phyloP scores from a whole-genome alignment of 2,329 filamentous ascomycete species.

The Rutstroemia sydowiana region DNA sequence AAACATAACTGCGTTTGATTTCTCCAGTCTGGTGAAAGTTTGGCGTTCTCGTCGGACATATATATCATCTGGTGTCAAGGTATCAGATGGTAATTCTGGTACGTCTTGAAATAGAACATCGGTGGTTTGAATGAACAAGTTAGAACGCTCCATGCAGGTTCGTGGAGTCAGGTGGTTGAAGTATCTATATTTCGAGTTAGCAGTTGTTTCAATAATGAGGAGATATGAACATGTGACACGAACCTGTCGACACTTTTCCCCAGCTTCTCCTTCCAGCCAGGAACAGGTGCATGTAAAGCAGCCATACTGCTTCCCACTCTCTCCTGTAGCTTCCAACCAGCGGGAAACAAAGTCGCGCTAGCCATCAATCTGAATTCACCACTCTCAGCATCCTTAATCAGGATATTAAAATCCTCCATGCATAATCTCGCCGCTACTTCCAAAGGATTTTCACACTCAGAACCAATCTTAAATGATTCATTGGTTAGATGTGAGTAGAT shows the following conservation, averaged over 20 bases:
- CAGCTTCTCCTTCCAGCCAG: conserved; percentile 42
- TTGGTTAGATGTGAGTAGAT: conserved; percentile 36
- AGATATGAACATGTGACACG: conserved; percentile 13
- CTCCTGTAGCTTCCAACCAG: conserved; percentile 42
- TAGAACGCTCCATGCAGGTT: conserved; percentile 41
- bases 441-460: conserved; percentile 35
- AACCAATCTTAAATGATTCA: conserved; percentile 36
- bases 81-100: conserved; percentile 30
- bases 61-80: conserved; percentile 30
- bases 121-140: conserved; percentile 43
- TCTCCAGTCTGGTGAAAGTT: conserved; percentile 40
- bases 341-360: conserved; percentile 45
- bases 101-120: conserved; percentile 39
- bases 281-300: conserved; percentile 39
- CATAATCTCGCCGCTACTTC: conserved; percentile 42
- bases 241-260: conserved; percentile 37
- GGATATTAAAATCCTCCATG: conserved; percentile 45
- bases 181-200: conserved; percentile 29
- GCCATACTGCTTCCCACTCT: conserved; percentile 43
- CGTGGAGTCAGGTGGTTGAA: conserved; percentile 37
- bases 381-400: conserved; percentile 37
- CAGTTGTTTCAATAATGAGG: neutral
- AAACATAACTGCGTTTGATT: conserved; percentile 39
- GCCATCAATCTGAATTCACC: conserved; percentile 41
- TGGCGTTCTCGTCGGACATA: conserved; percentile 42